Evolutionary conservation across 306 rosid species (phyloP), one percentile per base, ranked within the genome.

Genomic region (Acacia confusa): DNA sequence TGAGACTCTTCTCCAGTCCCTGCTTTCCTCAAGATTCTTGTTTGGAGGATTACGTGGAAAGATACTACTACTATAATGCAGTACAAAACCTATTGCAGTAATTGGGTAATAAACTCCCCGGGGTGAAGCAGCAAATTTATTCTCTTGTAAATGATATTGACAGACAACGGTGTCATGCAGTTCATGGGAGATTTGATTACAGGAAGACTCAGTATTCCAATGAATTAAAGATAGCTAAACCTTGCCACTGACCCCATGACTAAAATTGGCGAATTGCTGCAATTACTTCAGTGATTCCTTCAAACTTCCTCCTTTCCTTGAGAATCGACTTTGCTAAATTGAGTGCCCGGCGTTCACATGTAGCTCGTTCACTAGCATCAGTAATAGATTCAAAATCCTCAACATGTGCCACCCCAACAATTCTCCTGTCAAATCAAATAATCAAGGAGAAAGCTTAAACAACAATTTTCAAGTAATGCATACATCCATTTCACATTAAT

Each of bases 401-500:
- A 34, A 95, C 96, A 80, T 95, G 99, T 28, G 97, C 98, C 81
- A 95, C 96, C 30, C 99, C 98, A 75, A 93, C 96, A 48, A 95
- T 92, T 83, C 99, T 88, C 97, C 98, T 95, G 90, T 24, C 67
- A 78, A 36, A 83, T 76, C 76, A 72, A 44, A 74, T 75, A 14
- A 53, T 68, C 22, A 43, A 66, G 68, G 63, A 30, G 20, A 22
- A 22, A 78, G 28, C 47, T 40, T 19, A 20, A 75, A 47, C 55
- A 24, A 40, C 45, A 16, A 43, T 53, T 71, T 82, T 55, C 36
- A 7, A 14, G 61, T 55, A 50, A 52, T n/a, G 72, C 28, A 25
- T 41, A 32, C 64, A 53, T 3, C 17, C 7, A 70, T 6, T 72
- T 52, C 24, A 6, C 75, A 50, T 60, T 34, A 13, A 10, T 52